Conservation (phyloP, 208 protist species). For the Ichthyophonus hoferi region DNA sequence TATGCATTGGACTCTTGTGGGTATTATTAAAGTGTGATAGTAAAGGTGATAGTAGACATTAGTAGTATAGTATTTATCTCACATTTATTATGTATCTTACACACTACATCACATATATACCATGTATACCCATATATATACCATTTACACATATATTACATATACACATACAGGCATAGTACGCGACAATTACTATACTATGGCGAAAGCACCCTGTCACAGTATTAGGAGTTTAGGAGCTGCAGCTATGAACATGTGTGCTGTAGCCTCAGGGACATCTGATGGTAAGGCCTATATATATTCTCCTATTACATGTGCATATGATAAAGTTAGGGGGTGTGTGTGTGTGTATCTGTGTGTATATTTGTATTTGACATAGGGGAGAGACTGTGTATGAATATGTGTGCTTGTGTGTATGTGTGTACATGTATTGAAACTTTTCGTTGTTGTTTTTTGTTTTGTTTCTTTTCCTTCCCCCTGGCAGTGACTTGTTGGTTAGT, state of each 20-base stretch:
- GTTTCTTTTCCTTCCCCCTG: too few relatives aligned
- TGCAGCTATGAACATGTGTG: conserved; percentile 47
- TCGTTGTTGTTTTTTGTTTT: too few relatives aligned
- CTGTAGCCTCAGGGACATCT: conserved; percentile 28
- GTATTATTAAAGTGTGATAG: too few relatives aligned
- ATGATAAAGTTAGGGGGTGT: background rate
- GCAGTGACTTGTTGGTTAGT: too few relatives aligned
- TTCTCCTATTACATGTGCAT: background rate
- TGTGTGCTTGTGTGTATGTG: background rate
- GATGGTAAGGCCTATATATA: conserved; percentile 14
- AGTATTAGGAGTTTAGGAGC: conserved; percentile 44
- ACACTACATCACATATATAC: too few relatives aligned
- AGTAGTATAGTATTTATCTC: too few relatives aligned
- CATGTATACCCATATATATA: too few relatives aligned
- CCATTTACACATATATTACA: too few relatives aligned
- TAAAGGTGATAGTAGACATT: too few relatives aligned
- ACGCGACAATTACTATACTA: background rate
- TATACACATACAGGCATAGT: background rate
- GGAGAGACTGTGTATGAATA: background rate
- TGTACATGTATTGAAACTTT: too few relatives aligned
- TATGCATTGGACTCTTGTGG: too few relatives aligned
- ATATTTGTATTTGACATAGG: background rate
- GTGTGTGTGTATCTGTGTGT: background rate
- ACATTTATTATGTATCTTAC: too few relatives aligned
- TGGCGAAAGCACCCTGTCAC: conserved; percentile 32